phyloP scores from a whole-genome alignment of 345 rosid genomes.

The Gossypium mustelinum region DNA sequence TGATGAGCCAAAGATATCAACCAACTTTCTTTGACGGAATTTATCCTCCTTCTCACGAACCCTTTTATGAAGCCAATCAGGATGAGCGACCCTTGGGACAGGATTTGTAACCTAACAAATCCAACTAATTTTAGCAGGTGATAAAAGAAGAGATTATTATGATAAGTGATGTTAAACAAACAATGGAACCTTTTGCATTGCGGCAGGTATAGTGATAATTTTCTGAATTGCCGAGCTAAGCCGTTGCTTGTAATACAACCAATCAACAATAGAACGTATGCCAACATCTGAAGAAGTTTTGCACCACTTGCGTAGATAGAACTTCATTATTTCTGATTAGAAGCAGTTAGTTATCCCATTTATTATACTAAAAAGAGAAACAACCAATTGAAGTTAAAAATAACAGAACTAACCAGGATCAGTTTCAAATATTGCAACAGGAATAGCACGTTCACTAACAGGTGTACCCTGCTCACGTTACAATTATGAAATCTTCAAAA shows the following conservation, averaged over 20 bases:
- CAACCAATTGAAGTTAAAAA: conserved; percentile 19
- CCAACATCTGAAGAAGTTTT: conserved; percentile 65
- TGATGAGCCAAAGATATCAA: conserved; percentile 51
- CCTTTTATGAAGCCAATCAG: conserved; percentile 97
- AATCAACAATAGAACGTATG: conserved; percentile 83
- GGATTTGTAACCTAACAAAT: conserved; percentile 78
- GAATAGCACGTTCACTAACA: conserved; percentile 98
- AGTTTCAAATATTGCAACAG: conserved; percentile 94
- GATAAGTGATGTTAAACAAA: conserved; percentile 16
- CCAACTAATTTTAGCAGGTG: conserved; percentile 23
- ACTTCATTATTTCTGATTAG: conserved; percentile 63
- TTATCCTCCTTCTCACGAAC: conserved; percentile 91
- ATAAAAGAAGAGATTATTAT: conserved; percentile 13
- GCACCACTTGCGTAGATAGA: conserved; percentile 88
- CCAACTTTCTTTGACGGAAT: conserved; percentile 79
- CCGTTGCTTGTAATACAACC: conserved; percentile 94
- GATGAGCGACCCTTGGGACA: conserved; percentile 93
- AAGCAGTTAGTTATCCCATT: conserved; percentile 19
- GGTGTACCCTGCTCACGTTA: conserved; percentile 73
- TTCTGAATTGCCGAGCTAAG: conserved; percentile 92
- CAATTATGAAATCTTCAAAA: conserved; percentile 19
- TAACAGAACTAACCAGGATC: conserved; percentile 52
- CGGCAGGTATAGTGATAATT: conserved; percentile 94
- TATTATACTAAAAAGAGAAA: conserved; percentile 18
- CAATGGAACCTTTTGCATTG: conserved; percentile 88